Evolutionary conservation across 2,329 filamentous ascomycete genomes (phyloP).

Genomic region (Fusarium illudens): DNA sequence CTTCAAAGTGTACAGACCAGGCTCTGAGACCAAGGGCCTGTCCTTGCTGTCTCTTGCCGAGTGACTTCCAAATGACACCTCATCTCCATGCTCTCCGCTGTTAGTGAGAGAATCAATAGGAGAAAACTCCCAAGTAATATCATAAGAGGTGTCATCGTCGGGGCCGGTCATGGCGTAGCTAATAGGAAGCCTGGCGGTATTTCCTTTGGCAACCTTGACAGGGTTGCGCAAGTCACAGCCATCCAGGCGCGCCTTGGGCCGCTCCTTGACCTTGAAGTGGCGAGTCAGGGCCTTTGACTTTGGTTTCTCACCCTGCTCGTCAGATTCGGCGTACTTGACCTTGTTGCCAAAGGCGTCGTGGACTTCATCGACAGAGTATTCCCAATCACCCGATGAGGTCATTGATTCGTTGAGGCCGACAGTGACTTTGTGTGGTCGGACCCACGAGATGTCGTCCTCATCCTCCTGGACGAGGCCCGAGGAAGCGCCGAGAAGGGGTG

Average conservation of each 20-base stretch:
- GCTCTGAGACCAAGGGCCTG: conserved; percentile 73
- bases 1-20: conserved; percentile 87
- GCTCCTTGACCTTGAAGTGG: conserved; percentile 84
- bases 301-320: conserved; percentile 74
- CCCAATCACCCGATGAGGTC: conserved; percentile 79
- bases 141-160: conserved; percentile 70
- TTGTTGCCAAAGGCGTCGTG: conserved; percentile 90
- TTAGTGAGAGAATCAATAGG: conserved; percentile 74
- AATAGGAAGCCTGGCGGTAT: conserved; percentile 73
- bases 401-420: conserved; percentile 93
- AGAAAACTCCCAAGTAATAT: conserved; percentile 83
- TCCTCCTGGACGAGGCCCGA: conserved; percentile 68
- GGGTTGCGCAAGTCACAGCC: conserved; percentile 83
- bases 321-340: conserved; percentile 73
- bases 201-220: conserved; percentile 82
- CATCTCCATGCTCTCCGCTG: conserved; percentile 73
- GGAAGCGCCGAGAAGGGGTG: conserved; percentile 74
- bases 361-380: conserved; percentile 91
- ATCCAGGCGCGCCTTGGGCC: conserved; percentile 75
- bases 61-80: conserved; percentile 65
- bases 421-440: conserved; percentile 74
- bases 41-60: conserved; percentile 69
- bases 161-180: conserved; percentile 71
- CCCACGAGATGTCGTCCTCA: conserved; percentile 81
- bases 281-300: conserved; percentile 74